A percentile compares a stretch with the other conserved stretches of the same genome.
These are phyloP conservation scores for Xylariaceae sp. DNA, from an alignment of 2,329 filamentous ascomycete genomes.

Conservation along the genomic window DNA sequence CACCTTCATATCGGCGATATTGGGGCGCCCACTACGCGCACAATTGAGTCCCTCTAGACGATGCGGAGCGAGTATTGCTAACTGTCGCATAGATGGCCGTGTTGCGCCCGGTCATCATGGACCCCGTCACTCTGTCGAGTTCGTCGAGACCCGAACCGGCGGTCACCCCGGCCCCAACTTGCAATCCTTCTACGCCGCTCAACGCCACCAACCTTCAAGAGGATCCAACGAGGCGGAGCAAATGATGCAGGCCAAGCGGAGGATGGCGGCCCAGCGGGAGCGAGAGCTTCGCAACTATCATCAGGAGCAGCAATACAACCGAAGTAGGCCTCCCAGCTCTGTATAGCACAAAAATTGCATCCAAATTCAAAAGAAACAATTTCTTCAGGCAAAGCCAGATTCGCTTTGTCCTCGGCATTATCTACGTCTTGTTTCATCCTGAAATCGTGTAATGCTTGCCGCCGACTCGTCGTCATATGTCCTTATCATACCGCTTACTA, in stretches of 20 bases:
- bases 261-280: conserved; percentile 98
- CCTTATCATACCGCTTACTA: conserved; percentile 20
- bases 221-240: conserved; percentile 89
- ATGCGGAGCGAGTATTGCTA: conserved; percentile 21
- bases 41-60: conserved; percentile 21
- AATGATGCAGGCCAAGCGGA: conserved; percentile 98
- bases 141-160: conserved; percentile 63
- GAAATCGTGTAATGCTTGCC: conserved; percentile 28
- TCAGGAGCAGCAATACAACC: conserved; percentile 99
- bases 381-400: conserved; percentile 29
- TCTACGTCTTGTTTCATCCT: conserved; percentile 29
- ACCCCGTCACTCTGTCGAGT: conserved; percentile 77
- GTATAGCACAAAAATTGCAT: conserved; percentile 55
- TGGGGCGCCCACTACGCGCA: conserved; percentile 1
- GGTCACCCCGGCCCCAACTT: conserved; percentile 71
- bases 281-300: conserved; percentile 99
- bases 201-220: conserved; percentile 83
- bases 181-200: conserved; percentile 89
- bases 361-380: conserved; percentile 36
- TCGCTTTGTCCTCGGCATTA: conserved; percentile 25
- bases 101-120: conserved; percentile 51
- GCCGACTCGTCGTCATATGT: conserved; percentile 23
- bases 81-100: conserved; percentile 58
- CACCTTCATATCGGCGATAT: conserved; percentile 34
- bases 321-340: conserved; percentile 86